Conservation (phyloP, 306 rosid genomes). For the Castanea crenata region DNA sequence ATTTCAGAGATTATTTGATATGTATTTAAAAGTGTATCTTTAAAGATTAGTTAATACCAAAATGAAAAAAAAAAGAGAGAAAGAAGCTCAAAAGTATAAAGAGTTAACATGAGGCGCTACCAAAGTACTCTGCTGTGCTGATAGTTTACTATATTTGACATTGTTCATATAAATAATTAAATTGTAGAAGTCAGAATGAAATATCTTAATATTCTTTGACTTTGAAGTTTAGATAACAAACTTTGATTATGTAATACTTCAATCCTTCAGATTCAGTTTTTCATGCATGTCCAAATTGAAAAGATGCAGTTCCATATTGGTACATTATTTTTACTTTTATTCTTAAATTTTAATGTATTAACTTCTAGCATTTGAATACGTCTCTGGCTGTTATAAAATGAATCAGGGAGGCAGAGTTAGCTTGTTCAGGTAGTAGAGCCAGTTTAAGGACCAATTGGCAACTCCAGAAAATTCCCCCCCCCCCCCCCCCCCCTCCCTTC, state of each 20-base stretch:
- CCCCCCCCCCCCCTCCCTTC: no score
- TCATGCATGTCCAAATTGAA: slow-evolving; percentile 3
- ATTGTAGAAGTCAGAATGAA: no score
- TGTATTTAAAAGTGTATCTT: no score
- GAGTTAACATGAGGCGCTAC: background rate
- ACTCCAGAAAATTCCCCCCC: background rate
- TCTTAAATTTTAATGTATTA: background rate
- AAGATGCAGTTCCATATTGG: background rate
- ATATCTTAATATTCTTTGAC: no score
- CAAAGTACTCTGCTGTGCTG: background rate
- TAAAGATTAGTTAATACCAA: background rate
- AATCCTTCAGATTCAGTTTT: background rate
- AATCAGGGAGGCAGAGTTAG: background rate
- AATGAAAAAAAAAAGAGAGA: background rate
- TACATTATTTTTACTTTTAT: background rate
- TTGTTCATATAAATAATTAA: background rate
- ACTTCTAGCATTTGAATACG: background rate
- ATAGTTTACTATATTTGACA: background rate
- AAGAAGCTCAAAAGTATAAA: background rate
- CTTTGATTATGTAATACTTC: background rate
- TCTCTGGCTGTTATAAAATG: background rate
- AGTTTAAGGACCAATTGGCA: slow-evolving; percentile 2
- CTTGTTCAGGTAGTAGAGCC: background rate
- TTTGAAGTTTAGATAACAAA: background rate
- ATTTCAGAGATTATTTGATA: no score